Evolutionary conservation across 192 early-diverging fungal genomes (phyloP), one percentile per base, ranked within the genome.

Genomic region (Podila epigama): DNA sequence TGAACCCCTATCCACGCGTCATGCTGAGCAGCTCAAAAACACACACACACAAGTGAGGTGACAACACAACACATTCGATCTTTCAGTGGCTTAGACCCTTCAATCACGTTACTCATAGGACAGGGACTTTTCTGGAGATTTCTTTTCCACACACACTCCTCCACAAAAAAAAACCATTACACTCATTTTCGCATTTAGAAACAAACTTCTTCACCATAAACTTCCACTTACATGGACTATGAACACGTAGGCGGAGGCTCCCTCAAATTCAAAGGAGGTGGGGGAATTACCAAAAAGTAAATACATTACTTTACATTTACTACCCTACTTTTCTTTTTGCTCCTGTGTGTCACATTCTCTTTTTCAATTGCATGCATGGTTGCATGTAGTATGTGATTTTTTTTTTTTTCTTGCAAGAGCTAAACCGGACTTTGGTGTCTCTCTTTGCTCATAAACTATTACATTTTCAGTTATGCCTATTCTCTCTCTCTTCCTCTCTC

Each of bases 261-360:
- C 6, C 82, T 92, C 51, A 89, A 88, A 66, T 80, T 92, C 54
- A 92, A 90, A 59, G 89, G 89, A 44, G 66, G 73, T 29, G 81
- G 77, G 31, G 50, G 72, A 15, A 58, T 63, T 37, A 67, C 70
- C 50, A 89, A 84, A 68, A 90, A 91, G 89, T 67, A 80, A 10
- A 29, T n/a, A n/a, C n/a, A n/a, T n/a, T n/a, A 25, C 48, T 25
- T 22, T 51, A 9, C 18, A 66, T 9, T 39, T 40, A 5, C 53
- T 20, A 7, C 22, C n/a, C 25, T 35, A 20, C 15, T 33, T 13
- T 59, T 20, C 12, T 29, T 51, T 18, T 22, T 32, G 50, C 39
- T 36, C 33, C 27, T 20, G 5, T 11, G 11, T 59, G 41, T 29
- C 57, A 31, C 13, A n/a, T 0, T 4, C 16, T 48, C 8, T n/a